Evolutionary conservation across 345 rosid genomes (phyloP).

Genomic region (Eucalyptus rudis): DNA sequence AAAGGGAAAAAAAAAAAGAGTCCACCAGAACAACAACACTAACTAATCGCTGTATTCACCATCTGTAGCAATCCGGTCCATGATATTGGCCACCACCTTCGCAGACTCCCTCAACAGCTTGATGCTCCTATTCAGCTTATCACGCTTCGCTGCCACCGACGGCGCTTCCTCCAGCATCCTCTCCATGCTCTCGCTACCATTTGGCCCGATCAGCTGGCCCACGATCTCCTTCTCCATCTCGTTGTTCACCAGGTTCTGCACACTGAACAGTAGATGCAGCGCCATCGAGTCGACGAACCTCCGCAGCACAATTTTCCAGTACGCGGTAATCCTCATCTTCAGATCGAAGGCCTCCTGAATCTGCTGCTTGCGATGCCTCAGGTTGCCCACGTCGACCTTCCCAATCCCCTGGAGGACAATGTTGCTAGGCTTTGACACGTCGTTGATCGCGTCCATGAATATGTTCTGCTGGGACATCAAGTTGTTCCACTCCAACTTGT

Average conservation of each 20-base stretch:
- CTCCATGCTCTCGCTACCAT: background rate
- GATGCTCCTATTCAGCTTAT: constrained; percentile 7
- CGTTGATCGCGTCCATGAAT: too few relatives aligned
- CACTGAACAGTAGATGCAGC: background rate
- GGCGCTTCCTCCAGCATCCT: constrained; percentile 9
- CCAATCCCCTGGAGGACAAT: too few relatives aligned
- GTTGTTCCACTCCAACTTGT: too few relatives aligned
- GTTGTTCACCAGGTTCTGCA: background rate
- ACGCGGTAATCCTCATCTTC: constrained; percentile 10
- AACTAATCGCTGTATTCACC: too few relatives aligned
- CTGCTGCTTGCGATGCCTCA: background rate
- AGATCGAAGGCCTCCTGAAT: constrained; percentile 4
- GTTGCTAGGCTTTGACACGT: too few relatives aligned
- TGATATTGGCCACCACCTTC: background rate
- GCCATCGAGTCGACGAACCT: constrained; percentile 13
- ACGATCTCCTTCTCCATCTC: constrained; percentile 3
- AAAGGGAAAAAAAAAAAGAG: too few relatives aligned
- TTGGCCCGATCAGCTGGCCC: background rate
- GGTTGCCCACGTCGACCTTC: too few relatives aligned
- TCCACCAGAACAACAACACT: too few relatives aligned
- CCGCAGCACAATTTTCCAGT: constrained; percentile 11
- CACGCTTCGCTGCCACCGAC: background rate
- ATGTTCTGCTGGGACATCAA: too few relatives aligned
- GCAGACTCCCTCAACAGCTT: background rate
- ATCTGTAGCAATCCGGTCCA: background rate